These are phyloP conservation scores for Prunus persica DNA, from an alignment of 306 rosid genomes.

Conservation along the genomic window Prunus_persica_NCBIv2 NC_034013.1:13029501-13030000, in stretches of 20 bases:
- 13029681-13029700: too few relatives aligned
- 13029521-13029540: neutral
- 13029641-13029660: neutral
- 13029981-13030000: too few relatives aligned
- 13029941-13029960: neutral
- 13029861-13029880: too few relatives aligned
- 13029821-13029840: too few relatives aligned
- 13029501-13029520: neutral
- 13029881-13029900: too few relatives aligned
- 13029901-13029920: neutral
- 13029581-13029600: neutral
- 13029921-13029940: neutral
- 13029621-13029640: neutral
- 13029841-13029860: too few relatives aligned
- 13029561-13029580: neutral
- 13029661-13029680: too few relatives aligned
- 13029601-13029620: neutral
- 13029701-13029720: too few relatives aligned
- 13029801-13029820: too few relatives aligned
- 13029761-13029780: neutral
- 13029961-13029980: neutral
- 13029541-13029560: too few relatives aligned
- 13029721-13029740: neutral
- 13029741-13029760: neutral
- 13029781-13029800: neutral